phyloP scores from a whole-genome alignment of 768 basidiomycete genomes.

The Kwoniella botswanensis region DNA sequence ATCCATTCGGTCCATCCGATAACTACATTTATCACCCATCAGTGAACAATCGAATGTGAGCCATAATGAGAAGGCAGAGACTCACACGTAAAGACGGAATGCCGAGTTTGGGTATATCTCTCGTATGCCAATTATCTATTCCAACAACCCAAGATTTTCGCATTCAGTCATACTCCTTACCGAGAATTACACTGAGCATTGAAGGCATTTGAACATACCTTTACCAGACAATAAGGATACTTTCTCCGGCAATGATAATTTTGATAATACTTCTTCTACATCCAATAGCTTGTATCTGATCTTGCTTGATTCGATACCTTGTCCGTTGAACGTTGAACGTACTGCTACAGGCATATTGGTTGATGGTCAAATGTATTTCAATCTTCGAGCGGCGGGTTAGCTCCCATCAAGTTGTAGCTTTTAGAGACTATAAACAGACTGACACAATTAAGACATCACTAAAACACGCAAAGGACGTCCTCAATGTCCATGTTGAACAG shows the following conservation, averaged over 20 bases:
- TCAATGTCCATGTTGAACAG: no score
- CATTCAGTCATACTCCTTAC: background rate
- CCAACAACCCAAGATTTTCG: background rate
- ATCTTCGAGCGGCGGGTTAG: background rate
- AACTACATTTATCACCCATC: background rate
- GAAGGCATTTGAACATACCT: slow-evolving; percentile 10
- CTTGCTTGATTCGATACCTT: no score
- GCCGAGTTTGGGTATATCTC: slow-evolving; percentile 21
- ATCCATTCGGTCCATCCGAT: slow-evolving; percentile 24
- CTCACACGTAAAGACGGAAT: slow-evolving; percentile 33
- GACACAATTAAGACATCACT: no score
- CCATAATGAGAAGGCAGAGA: background rate
- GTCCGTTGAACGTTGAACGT: background rate
- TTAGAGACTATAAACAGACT: no score
- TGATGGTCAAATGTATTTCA: background rate
- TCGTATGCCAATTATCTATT: slow-evolving; percentile 36
- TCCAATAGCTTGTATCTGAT: slow-evolving; percentile 1
- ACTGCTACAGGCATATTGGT: slow-evolving; percentile 8
- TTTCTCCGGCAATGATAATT: slow-evolving; percentile 34
- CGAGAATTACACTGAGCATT: background rate
- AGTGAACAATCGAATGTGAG: no score
- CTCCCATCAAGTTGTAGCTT: background rate
- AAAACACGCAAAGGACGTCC: no score
- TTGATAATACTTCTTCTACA: slow-evolving; percentile 6
- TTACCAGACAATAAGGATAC: slow-evolving; percentile 30